These are phyloP conservation scores for Plasmodium blacklocki DNA, from an alignment of 169 alveolate genomes.

Conservation along the genomic window DNA sequence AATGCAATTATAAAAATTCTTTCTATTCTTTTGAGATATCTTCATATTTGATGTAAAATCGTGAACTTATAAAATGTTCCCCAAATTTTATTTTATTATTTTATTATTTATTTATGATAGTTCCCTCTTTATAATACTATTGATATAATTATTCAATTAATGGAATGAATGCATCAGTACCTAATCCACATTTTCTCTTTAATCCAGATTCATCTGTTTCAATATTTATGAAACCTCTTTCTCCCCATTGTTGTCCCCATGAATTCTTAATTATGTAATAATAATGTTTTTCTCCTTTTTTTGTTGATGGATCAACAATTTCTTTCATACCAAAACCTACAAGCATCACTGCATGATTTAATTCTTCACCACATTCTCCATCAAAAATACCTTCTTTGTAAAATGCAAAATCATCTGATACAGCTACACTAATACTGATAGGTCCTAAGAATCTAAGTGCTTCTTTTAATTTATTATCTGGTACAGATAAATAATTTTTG, in stretches of 20 bases:
- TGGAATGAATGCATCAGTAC: slow-evolving; percentile 22
- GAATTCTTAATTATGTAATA: slow-evolving; percentile 12
- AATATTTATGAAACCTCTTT: not conserved
- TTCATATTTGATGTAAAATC: no score
- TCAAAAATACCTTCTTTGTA: slow-evolving; percentile 86
- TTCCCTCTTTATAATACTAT: no score
- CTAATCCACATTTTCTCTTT: slow-evolving; percentile 25
- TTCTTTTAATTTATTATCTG: slow-evolving; percentile 64
- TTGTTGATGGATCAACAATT: slow-evolving; percentile 5
- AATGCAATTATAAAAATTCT: no score
- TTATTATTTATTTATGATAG: no score
- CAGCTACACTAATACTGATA: slow-evolving; percentile 92
- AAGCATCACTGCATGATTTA: slow-evolving; percentile 88
- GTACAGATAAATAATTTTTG: slow-evolving; percentile 30
- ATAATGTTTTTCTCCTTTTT: slow-evolving; percentile 12
- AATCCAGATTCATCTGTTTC: slow-evolving; percentile 3
- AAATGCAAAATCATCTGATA: slow-evolving; percentile 85
- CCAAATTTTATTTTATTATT: no score
- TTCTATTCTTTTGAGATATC: no score
- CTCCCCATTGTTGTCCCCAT: slow-evolving; percentile 16
- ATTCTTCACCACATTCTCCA: slow-evolving; percentile 78
- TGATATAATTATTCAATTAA: not conserved
- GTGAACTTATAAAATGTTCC: no score
- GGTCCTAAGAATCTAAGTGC: slow-evolving; percentile 82
- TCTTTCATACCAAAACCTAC: slow-evolving; percentile 87